A percentile compares a stretch with the other conserved stretches of the same genome.
Conservation (phyloP, 169 alveolate genomes). For the Plasmodium knowlesi region DNA sequence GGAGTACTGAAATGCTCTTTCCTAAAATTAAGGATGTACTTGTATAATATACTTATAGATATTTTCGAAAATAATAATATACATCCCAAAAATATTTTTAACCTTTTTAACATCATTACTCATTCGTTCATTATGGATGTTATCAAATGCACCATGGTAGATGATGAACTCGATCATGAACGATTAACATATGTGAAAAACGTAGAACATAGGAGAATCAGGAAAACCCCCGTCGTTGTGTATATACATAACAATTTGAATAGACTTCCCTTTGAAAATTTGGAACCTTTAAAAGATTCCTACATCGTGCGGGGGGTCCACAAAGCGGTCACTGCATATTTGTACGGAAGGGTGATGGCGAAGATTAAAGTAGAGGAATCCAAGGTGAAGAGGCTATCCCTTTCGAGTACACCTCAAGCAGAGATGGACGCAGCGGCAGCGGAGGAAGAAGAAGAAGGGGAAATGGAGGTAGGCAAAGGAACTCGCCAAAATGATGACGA, state of each 20-base stretch:
- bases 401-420: not conserved
- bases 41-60: conserved; percentile 61
- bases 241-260: conserved; percentile 60
- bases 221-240: conserved; percentile 62
- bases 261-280: conserved; percentile 69
- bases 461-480: not conserved
- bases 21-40: conserved; percentile 67
- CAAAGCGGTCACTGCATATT: conserved; percentile 51
- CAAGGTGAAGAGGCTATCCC: not conserved
- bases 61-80: conserved; percentile 34
- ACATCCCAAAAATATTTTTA: conserved; percentile 34
- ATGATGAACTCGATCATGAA: conserved; percentile 29
- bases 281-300: conserved; percentile 68
- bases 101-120: conserved; percentile 46
- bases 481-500: not conserved
- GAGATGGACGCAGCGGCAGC: not conserved
- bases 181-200: conserved; percentile 41
- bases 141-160: conserved; percentile 8
- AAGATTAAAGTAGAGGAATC: conserved; percentile 18
- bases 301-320: conserved; percentile 62
- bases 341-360: conserved; percentile 36
- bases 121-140: conserved; percentile 60
- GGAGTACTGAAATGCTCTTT: conserved; percentile 63
- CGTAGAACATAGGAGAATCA: conserved; percentile 18
- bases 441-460: not conserved